These are phyloP conservation scores for Penicillium silybi DNA, from an alignment of 495 filamentous ascomycete species.

Conservation along the genomic window DNA sequence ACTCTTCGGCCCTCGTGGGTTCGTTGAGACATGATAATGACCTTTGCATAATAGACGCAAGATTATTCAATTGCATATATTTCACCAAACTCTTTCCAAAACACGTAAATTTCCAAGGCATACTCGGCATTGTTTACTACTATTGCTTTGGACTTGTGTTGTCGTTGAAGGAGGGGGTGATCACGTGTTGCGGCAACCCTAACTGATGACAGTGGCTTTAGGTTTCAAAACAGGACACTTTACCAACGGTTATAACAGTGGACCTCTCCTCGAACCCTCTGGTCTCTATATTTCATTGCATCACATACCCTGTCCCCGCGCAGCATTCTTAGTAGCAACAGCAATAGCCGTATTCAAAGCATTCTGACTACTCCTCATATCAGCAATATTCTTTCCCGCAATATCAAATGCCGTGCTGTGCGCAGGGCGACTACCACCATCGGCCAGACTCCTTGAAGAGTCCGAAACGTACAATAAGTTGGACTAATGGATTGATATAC, in stretches of 20 bases:
- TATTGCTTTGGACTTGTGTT: not conserved
- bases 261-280: too few relatives aligned
- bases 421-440: conserved; percentile 5
- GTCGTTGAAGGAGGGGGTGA: not conserved
- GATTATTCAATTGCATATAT: conserved; percentile 7
- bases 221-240: too few relatives aligned
- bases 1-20: conserved; percentile 2
- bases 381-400: conserved; percentile 7
- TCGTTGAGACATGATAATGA: conserved; percentile 21
- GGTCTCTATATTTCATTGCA: too few relatives aligned
- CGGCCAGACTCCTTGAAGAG: conserved; percentile 10
- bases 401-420: conserved; percentile 10
- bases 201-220: not conserved
- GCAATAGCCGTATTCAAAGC: conserved; percentile 6
- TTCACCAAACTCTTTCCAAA: not conserved
- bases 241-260: too few relatives aligned
- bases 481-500: too few relatives aligned
- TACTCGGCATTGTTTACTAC: too few relatives aligned
- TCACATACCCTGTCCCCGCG: not conserved
- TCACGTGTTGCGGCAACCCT: conserved; percentile 6
- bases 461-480: too few relatives aligned
- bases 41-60: conserved; percentile 10
- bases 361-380: conserved; percentile 6
- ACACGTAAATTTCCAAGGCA: not conserved
- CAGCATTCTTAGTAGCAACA: conserved; percentile 3